phyloP scores from a whole-genome alignment of 2,329 filamentous ascomycete species.

The Colletotrichum sp. region DNA sequence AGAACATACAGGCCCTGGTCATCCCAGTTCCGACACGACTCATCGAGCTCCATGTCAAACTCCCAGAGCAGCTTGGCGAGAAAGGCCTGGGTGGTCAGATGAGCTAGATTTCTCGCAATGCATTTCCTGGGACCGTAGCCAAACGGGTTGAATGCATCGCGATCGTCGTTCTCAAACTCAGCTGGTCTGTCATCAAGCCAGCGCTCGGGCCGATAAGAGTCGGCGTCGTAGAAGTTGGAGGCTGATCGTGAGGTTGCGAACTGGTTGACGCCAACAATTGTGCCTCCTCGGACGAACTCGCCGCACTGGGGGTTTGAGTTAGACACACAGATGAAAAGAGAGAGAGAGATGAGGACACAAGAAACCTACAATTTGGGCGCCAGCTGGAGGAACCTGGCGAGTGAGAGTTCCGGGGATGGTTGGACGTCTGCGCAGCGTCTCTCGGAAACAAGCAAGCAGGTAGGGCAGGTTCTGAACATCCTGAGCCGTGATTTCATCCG shows the following conservation, averaged over 20 bases:
- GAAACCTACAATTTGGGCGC: not conserved
- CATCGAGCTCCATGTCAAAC: not conserved
- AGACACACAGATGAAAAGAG: not conserved
- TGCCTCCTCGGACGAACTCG: not conserved
- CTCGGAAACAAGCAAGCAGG: constrained; percentile 43
- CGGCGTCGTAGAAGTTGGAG: not conserved
- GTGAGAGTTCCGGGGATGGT: not conserved
- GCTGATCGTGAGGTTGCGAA: not conserved
- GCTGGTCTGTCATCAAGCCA: not conserved
- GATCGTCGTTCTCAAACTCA: constrained; percentile 14
- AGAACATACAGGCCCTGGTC: not conserved
- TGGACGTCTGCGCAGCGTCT: constrained; percentile 36
- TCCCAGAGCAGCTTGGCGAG: not conserved
- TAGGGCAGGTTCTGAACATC: constrained; percentile 36
- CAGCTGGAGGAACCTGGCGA: not conserved
- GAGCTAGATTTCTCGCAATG: constrained; percentile 39
- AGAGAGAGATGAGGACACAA: not conserved
- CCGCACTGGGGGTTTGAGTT: not conserved
- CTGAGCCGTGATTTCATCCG: constrained; percentile 40
- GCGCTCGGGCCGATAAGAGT: not conserved
- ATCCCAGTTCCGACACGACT: not conserved
- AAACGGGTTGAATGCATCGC: constrained; percentile 41
- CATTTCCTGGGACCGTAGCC: constrained; percentile 43
- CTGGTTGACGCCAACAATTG: not conserved
- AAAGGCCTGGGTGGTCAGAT: not conserved